These are phyloP conservation scores for Magnolia kwangsiensis DNA, from an alignment of 164 flowering plant genomes.

Conservation along the genomic window DNA sequence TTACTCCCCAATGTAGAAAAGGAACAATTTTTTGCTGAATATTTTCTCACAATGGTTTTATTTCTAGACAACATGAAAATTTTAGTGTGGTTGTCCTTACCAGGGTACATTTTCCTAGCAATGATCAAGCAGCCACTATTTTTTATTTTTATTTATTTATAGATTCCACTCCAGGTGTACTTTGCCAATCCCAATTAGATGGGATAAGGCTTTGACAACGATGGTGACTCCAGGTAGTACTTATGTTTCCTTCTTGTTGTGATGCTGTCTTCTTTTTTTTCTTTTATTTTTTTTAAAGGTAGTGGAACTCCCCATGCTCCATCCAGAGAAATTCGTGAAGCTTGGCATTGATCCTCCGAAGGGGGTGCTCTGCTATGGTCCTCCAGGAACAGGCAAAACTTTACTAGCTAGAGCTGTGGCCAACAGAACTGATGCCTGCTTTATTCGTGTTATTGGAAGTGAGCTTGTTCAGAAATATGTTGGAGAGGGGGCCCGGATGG, in stretches of 20 bases:
- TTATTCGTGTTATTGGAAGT: slow-evolving; percentile 95
- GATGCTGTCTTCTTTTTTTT: background rate
- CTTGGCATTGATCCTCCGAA: slow-evolving; percentile 99
- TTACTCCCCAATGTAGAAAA: no score
- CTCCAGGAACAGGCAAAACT: slow-evolving; percentile 98
- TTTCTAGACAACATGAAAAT: no score
- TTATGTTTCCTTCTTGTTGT: background rate
- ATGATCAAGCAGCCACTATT: no score
- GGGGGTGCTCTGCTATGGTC: slow-evolving; percentile 97
- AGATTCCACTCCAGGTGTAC: no score
- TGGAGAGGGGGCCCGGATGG: slow-evolving; percentile 99
- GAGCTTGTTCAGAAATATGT: slow-evolving; percentile 98
- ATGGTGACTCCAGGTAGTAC: background rate
- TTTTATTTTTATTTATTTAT: no score
- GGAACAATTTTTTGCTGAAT: no score
- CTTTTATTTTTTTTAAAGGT: slow-evolving; percentile 31
- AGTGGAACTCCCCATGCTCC: slow-evolving; percentile 95
- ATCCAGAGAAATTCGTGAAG: slow-evolving; percentile 95
- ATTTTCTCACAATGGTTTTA: no score
- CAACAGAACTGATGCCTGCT: slow-evolving; percentile 96
- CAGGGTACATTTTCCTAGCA: no score
- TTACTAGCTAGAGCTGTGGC: slow-evolving; percentile 97
- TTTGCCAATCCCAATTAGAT: background rate
- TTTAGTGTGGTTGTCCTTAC: background rate
- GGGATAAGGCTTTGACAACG: background rate